A percentile compares a stretch with the other conserved stretches of the same genome.
Conservation (phyloP, 148 eudicot species). For the Rheum nobile region DNA sequence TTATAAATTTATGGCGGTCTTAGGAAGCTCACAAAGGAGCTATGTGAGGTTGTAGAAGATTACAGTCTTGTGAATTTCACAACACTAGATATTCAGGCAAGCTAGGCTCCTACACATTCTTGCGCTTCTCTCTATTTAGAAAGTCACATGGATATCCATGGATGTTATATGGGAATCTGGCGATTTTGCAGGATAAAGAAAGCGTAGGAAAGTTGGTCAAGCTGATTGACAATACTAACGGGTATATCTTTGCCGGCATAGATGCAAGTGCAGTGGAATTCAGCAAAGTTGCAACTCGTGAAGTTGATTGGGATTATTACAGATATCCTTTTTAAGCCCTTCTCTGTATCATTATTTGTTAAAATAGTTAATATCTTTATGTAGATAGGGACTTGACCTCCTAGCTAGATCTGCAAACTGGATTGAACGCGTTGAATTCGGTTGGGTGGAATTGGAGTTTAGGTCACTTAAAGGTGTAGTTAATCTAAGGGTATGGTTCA, state of each 20-base stretch:
- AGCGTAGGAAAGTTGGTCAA: conserved; percentile 86
- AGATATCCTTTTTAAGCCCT: conserved; percentile 62
- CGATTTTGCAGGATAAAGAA: conserved; percentile 65
- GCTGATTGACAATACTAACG: conserved; percentile 81
- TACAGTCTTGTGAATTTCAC: conserved; percentile 71
- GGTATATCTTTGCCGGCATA: conserved; percentile 73
- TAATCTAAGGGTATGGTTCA: background rate
- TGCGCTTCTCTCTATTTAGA: background rate
- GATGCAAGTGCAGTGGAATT: conserved; percentile 77
- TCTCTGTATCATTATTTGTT: background rate
- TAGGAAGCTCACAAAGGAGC: conserved; percentile 82
- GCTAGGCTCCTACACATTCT: conserved; percentile 6
- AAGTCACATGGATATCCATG: background rate
- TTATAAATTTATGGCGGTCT: background rate
- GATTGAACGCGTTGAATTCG: background rate
- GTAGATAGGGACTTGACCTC: background rate
- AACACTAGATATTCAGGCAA: conserved; percentile 87
- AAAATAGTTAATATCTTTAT: background rate
- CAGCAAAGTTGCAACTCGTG: conserved; percentile 88
- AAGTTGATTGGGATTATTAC: conserved; percentile 80
- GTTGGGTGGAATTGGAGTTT: no score
- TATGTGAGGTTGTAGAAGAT: conserved; percentile 71
- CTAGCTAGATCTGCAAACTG: background rate
- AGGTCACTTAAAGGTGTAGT: background rate
- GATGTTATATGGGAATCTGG: background rate